Conservation (phyloP, 2,329 filamentous ascomycete species). For the Sarocladium brachiariae region DNA sequence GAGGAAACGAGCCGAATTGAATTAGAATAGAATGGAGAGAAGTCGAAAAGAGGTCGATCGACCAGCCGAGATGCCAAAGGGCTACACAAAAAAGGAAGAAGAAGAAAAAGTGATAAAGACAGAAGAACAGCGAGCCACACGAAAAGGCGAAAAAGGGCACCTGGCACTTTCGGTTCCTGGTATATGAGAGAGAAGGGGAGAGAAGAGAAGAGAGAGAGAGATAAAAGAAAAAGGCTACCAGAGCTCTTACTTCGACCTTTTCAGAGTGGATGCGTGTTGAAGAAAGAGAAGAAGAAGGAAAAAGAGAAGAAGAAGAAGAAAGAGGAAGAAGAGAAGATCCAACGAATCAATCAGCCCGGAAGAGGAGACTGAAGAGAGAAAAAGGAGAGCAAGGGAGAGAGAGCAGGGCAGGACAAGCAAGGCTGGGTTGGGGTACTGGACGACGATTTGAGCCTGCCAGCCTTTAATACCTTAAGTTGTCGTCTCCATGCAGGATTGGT, state of each 20-base stretch:
- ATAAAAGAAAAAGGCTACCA: conserved; percentile 8
- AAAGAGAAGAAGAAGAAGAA: conserved; percentile 18
- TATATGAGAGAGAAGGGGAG: conserved; percentile 6
- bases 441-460: neutral
- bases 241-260: conserved; percentile 4
- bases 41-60: too few relatives aligned
- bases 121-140: conserved; percentile 11
- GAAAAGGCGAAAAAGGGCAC: conserved; percentile 9
- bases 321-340: too few relatives aligned
- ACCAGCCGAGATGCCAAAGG: too few relatives aligned
- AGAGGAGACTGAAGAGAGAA: conserved; percentile 7
- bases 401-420: neutral
- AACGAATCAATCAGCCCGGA: conserved; percentile 7
- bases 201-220: conserved; percentile 12
- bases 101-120: neutral
- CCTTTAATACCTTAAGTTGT: conserved; percentile 6
- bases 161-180: neutral
- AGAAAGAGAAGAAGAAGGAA: neutral
- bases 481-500: too few relatives aligned
- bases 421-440: neutral
- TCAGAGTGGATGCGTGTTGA: neutral
- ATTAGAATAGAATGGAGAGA: too few relatives aligned
- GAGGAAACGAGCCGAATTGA: conserved; percentile 12
- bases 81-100: conserved; percentile 16
- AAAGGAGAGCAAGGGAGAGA: conserved; percentile 3